Conservation (phyloP, 805 yeast species). For the Saccharomycopsis sp. region DNA sequence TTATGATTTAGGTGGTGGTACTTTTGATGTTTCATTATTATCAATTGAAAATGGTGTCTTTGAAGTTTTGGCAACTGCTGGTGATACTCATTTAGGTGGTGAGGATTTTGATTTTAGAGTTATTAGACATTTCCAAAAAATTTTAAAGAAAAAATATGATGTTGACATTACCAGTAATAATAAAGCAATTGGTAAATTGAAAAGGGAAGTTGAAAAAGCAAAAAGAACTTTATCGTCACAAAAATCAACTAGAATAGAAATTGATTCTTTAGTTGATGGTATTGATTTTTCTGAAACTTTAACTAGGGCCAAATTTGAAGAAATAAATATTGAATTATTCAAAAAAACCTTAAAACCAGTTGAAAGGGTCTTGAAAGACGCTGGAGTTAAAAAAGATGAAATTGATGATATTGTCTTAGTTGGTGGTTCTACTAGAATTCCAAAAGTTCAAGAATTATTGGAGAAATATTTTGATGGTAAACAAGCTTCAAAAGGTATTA, state of each 20-base stretch:
- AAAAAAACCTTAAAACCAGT: slow-evolving; percentile 94
- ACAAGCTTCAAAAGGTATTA: slow-evolving; percentile 94
- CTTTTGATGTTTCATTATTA: slow-evolving; percentile 85
- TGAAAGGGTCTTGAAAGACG: slow-evolving; percentile 90
- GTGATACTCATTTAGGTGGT: slow-evolving; percentile 98
- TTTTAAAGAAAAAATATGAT: slow-evolving; percentile 87
- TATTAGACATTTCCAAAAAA: slow-evolving; percentile 78
- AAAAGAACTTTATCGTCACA: slow-evolving; percentile 94
- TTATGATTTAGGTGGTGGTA: slow-evolving; percentile 97
- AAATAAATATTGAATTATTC: slow-evolving; percentile 86
- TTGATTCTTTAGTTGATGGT: slow-evolving; percentile 92
- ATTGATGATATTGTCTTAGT: slow-evolving; percentile 93
- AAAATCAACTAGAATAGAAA: slow-evolving; percentile 92
- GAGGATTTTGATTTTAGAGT: slow-evolving; percentile 91
- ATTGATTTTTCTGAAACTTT: slow-evolving; percentile 91
- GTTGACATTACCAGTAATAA: slow-evolving; percentile 72
- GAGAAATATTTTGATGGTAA: slow-evolving; percentile 89
- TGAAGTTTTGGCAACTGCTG: slow-evolving; percentile 89
- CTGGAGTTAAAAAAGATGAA: slow-evolving; percentile 80
- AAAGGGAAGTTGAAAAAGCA: slow-evolving; percentile 60
- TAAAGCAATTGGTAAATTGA: slow-evolving; percentile 32
- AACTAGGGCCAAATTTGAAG: slow-evolving; percentile 97
- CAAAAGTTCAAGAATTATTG: slow-evolving; percentile 91
- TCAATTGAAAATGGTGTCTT: slow-evolving; percentile 88
- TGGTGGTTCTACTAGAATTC: slow-evolving; percentile 99